Evolutionary conservation across 257 asterid species (phyloP).

Genomic region (Nicotiana tabacum): DNA sequence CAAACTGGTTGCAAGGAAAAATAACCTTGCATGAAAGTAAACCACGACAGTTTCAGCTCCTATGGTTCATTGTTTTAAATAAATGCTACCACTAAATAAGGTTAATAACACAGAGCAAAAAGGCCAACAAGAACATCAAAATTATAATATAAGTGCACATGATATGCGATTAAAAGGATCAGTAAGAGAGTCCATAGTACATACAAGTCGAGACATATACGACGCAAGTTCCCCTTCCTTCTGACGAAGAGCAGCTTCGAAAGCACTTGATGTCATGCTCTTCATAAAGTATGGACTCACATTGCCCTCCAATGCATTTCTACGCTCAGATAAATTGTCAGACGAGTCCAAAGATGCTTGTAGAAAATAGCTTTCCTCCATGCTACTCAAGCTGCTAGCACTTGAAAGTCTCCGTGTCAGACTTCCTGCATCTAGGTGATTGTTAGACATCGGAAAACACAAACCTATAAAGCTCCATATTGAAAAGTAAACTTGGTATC

Average conservation of each 20-base stretch:
- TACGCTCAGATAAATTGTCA: conserved; percentile 57
- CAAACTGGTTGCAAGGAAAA: conserved; percentile 1
- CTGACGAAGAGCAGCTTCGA: conserved; percentile 90
- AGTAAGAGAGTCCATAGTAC: conserved; percentile 16
- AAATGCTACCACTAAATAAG: not conserved
- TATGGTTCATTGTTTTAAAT: not conserved
- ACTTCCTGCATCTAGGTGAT: conserved; percentile 50
- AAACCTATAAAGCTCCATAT: not conserved
- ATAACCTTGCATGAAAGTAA: not conserved
- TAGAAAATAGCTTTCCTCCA: conserved; percentile 94
- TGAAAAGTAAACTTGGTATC: not conserved
- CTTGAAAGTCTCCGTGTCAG: conserved; percentile 76
- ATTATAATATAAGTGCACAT: not conserved
- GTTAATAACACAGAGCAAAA: not conserved
- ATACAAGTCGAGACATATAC: conserved; percentile 89
- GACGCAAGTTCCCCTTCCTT: conserved; percentile 99
- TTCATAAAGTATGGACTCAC: conserved; percentile 75
- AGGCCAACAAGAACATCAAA: not conserved
- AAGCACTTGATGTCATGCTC: conserved; percentile 77
- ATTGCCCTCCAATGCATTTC: conserved; percentile 57
- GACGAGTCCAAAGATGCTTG: conserved; percentile 89
- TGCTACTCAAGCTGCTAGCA: conserved; percentile 84
- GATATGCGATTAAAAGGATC: not conserved
- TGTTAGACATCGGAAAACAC: conserved; percentile 12
- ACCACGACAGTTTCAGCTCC: not conserved